These are phyloP conservation scores for Mariannaea sp. DNA, from an alignment of 2,329 filamentous ascomycete genomes.

Conservation along the genomic window DNA sequence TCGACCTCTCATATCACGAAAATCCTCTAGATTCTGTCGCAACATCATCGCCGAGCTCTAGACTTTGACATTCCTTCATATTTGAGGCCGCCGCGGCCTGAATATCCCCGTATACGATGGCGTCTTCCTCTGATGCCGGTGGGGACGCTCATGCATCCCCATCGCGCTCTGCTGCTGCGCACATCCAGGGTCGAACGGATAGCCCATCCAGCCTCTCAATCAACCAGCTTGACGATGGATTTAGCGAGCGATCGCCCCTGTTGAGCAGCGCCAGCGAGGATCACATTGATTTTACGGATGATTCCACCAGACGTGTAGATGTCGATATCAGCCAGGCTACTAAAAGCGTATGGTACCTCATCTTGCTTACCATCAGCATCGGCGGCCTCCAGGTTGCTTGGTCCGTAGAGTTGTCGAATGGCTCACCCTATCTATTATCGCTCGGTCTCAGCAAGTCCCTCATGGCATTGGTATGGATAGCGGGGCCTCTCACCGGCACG, in stretches of 20 bases:
- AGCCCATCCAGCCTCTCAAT: slow-evolving; percentile 20
- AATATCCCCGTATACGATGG: slow-evolving; percentile 21
- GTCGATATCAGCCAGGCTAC: slow-evolving; percentile 57
- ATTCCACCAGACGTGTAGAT: slow-evolving; percentile 6
- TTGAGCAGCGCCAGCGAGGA: slow-evolving; percentile 28
- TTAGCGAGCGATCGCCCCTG: slow-evolving; percentile 41
- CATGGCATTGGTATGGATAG: slow-evolving; percentile 84
- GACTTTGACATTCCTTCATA: slow-evolving; percentile 3
- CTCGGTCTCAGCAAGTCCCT: slow-evolving; percentile 82
- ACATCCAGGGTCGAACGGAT: slow-evolving; percentile 10
- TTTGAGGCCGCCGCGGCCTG: slow-evolving; percentile 6
- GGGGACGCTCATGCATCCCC: slow-evolving; percentile 12
- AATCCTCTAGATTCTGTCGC: slow-evolving; percentile 9
- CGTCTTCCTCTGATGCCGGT: slow-evolving; percentile 19
- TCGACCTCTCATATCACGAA: slow-evolving; percentile 13
- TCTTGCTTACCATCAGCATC: slow-evolving; percentile 83
- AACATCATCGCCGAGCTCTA: slow-evolving; percentile 14
- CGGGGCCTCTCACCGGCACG: slow-evolving; percentile 77
- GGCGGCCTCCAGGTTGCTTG: slow-evolving; percentile 92
- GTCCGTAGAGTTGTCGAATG: slow-evolving; percentile 93
- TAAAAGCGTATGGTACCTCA: slow-evolving; percentile 84
- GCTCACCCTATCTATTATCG: slow-evolving; percentile 81
- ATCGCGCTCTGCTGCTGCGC: slow-evolving; percentile 14
- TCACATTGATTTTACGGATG: slow-evolving; percentile 11
- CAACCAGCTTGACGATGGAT: slow-evolving; percentile 25